These are phyloP conservation scores for Phytophthora sojae DNA, from an alignment of 352 stramenopile species.

Conservation along the genomic window DNA sequence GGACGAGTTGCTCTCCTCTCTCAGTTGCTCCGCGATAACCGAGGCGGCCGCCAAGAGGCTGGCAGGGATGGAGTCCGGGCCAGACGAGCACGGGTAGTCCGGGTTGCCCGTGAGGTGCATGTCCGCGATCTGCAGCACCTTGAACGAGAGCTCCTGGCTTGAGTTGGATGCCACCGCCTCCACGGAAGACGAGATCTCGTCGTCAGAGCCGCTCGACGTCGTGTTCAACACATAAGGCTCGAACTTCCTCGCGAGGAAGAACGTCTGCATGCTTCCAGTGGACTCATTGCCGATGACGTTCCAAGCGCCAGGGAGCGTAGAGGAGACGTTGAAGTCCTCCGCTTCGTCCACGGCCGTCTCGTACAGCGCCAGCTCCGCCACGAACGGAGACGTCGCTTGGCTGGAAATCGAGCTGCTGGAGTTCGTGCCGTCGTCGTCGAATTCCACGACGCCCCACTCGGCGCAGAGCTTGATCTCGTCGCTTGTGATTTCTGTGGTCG, in stretches of 20 bases:
- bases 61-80: conserved; percentile 28
- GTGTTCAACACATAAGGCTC: conserved; percentile 27
- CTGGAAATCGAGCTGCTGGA: conserved; percentile 14
- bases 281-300: conserved; percentile 27
- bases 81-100: conserved; percentile 38
- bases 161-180: conserved; percentile 34
- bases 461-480: conserved; percentile 37
- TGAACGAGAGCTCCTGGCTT: conserved; percentile 48
- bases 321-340: conserved; percentile 23
- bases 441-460: conserved; percentile 30
- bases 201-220: not conserved
- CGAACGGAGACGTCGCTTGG: conserved; percentile 32
- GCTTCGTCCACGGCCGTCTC: conserved; percentile 31
- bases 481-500: conserved; percentile 34
- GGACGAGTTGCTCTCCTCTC: conserved; percentile 30
- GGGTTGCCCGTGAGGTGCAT: conserved; percentile 63
- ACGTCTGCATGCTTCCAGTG: conserved; percentile 26
- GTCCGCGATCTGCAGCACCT: conserved; percentile 77
- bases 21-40: conserved; percentile 32
- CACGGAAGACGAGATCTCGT: conserved; percentile 38
- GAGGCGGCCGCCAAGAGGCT: conserved; percentile 39
- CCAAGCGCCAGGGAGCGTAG: conserved; percentile 36
- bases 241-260: conserved; percentile 32
- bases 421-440: conserved; percentile 18
- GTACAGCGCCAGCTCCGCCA: conserved; percentile 38